Conservation (phyloP, 352 stramenopile species). For the Phytophthora megakarya region DNA sequence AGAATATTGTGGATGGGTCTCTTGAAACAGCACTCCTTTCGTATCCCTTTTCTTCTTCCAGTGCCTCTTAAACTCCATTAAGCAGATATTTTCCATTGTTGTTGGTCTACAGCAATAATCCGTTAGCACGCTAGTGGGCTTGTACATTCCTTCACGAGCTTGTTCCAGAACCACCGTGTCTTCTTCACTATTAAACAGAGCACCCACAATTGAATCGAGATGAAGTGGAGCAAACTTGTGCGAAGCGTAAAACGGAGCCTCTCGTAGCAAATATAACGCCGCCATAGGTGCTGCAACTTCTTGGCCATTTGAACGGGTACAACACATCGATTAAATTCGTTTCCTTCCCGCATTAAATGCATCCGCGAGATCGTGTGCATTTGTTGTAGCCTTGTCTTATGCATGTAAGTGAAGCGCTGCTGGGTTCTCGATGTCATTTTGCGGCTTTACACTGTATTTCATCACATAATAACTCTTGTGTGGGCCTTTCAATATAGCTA, state of each 20-base stretch:
- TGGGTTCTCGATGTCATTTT: not conserved
- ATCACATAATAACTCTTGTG: not conserved
- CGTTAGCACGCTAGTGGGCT: not conserved
- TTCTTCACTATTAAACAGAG: not conserved
- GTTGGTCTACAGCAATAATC: not conserved
- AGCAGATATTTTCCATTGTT: not conserved
- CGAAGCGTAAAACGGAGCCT: not conserved
- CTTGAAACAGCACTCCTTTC: not conserved
- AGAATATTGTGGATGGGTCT: not conserved
- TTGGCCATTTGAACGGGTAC: not conserved
- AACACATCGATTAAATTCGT: not conserved
- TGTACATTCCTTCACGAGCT: not conserved
- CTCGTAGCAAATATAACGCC: not conserved
- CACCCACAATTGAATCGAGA: not conserved
- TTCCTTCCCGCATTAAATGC: not conserved
- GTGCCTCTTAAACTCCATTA: not conserved
- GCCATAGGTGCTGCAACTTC: not conserved
- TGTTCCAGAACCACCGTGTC: not conserved
- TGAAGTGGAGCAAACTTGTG: not conserved
- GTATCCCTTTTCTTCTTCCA: not conserved
- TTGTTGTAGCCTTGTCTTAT: not conserved
- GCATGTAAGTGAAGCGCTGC: not conserved
- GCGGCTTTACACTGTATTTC: not conserved
- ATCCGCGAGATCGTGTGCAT: not conserved
- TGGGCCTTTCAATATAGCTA: not conserved